Conservation (phyloP, 805 yeast genomes). For the Geotrichum ghanense region DNA sequence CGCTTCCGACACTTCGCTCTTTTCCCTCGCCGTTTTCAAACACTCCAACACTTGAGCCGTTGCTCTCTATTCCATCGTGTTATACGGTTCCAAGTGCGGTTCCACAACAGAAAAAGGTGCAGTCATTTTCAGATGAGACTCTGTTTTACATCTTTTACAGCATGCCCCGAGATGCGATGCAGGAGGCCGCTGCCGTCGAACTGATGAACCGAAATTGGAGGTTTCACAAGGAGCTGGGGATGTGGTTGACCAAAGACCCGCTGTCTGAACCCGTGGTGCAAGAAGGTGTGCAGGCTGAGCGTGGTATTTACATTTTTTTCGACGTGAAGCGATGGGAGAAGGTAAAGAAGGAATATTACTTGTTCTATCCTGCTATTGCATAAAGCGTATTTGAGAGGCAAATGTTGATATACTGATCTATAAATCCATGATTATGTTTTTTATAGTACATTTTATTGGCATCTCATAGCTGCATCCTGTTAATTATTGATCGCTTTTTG, state of each 20-base stretch:
- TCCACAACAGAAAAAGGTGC: constrained; percentile 34
- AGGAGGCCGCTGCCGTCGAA: constrained; percentile 88
- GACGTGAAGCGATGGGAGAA: constrained; percentile 96
- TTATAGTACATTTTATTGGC: no score
- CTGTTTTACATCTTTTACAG: constrained; percentile 87
- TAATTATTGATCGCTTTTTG: no score
- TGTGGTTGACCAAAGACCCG: constrained; percentile 94
- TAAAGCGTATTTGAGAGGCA: no score
- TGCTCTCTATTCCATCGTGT: constrained; percentile 54
- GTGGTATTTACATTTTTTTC: constrained; percentile 87
- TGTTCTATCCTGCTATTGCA: constrained; percentile 53
- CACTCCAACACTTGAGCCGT: constrained; percentile 85
- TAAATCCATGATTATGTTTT: no score
- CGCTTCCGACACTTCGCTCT: constrained; percentile 37
- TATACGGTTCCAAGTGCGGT: constrained; percentile 31
- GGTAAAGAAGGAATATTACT: constrained; percentile 60
- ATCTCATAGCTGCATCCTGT: no score
- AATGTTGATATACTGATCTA: no score
- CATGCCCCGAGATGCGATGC: constrained; percentile 84
- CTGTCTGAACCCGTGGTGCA: constrained; percentile 66
- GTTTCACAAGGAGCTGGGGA: constrained; percentile 88
- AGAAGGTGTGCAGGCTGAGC: constrained; percentile 75
- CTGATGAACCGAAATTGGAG: constrained; percentile 92
- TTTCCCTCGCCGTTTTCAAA: constrained; percentile 95
- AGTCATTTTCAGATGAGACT: constrained; percentile 74